Base-by-base conservation (phyloP, 2,329 filamentous ascomycete species). In the Pseudovirgaria hyperparasitica region DNA sequence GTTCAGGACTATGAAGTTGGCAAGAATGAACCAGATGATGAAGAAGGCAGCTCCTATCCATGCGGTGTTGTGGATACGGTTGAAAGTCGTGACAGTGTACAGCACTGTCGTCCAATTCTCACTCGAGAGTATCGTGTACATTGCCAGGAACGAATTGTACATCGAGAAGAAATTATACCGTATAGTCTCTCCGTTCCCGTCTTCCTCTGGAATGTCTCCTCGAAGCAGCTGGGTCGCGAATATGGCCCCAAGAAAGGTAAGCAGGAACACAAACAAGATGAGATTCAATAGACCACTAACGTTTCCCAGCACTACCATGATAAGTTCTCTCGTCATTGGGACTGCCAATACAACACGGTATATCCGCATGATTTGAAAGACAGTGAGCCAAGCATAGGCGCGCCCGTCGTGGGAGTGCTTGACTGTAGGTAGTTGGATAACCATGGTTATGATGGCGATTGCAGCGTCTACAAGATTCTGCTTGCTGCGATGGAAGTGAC, bases 91-190 rank as follows among this genome's bases (percentile, higher is more conserved):
- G 21, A 86, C 73, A 32, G 70, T 74, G 58, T 93, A 98, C 30
- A 98, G 57, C 23, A 94, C 80, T 0, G 59, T 58, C 0, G 92
- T 98, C 90, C 90, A 98, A 46, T 93, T 84, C 50, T 98, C 90
- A 43, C 84, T 94, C 7, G 90, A 94, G 23, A 98, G 61, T 16
- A 98, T 73, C 55, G 94, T 84, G 49, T 98, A 98, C 85, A 98
- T 96, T 30, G 86, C 90, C 10, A 98, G 63, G 46, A 98, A 98
- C 0, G 85, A 81, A 46, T 96, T 96, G 61, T 79, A 98, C 19
- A 98, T 90, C 20, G 82, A 82, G 47, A 73, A 75, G 50, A 98
- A 98, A 0, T 82, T 80, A 22, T 90, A 71, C 13, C 67, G 57
- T 34, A 81, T 73, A 3, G 67, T 55, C 2, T 78, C 60, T 3